Evolutionary conservation across 371 early-diverging fungal species (phyloP).

Genomic region (Fennellomyces sp.): DNA sequence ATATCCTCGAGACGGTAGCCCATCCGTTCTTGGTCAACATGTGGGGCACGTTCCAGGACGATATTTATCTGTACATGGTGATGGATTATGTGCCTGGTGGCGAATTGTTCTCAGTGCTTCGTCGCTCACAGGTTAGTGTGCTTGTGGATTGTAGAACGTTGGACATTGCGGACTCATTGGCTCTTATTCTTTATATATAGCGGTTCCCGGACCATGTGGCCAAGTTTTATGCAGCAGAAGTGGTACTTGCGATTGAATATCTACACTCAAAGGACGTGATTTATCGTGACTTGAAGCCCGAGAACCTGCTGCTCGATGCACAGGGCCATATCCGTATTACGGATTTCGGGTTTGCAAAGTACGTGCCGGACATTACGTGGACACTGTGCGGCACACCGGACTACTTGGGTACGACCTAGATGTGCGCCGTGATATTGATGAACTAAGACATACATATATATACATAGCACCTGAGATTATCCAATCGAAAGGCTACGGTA

Average conservation of each 20-base stretch:
- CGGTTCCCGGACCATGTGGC: slow-evolving; percentile 92
- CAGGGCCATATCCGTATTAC: slow-evolving; percentile 98
- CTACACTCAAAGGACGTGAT: slow-evolving; percentile 88
- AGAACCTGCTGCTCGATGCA: slow-evolving; percentile 89
- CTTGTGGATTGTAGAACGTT: neutral
- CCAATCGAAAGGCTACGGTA: slow-evolving; percentile 94
- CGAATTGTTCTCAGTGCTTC: slow-evolving; percentile 86
- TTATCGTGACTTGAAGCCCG: slow-evolving; percentile 96
- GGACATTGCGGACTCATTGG: too few species aligned
- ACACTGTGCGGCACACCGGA: slow-evolving; percentile 99
- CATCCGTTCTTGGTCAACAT: slow-evolving; percentile 94
- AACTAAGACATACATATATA: neutral
- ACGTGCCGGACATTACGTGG: slow-evolving; percentile 92
- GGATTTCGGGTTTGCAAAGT: slow-evolving; percentile 99
- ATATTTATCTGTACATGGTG: slow-evolving; percentile 89
- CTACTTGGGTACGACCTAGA: slow-evolving; percentile 79
- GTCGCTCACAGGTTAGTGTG: slow-evolving; percentile 62
- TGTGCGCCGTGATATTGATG: too few species aligned
- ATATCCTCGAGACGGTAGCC: slow-evolving; percentile 84
- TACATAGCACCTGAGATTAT: slow-evolving; percentile 98
- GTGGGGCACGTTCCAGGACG: slow-evolving; percentile 91
- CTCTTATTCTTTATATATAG: too few species aligned
- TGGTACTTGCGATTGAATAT: slow-evolving; percentile 80
- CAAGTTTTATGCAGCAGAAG: slow-evolving; percentile 78
- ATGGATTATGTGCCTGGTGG: slow-evolving; percentile 98